Conservation (phyloP, 805 yeast genomes). For the Kuraishia ogatae region DNA sequence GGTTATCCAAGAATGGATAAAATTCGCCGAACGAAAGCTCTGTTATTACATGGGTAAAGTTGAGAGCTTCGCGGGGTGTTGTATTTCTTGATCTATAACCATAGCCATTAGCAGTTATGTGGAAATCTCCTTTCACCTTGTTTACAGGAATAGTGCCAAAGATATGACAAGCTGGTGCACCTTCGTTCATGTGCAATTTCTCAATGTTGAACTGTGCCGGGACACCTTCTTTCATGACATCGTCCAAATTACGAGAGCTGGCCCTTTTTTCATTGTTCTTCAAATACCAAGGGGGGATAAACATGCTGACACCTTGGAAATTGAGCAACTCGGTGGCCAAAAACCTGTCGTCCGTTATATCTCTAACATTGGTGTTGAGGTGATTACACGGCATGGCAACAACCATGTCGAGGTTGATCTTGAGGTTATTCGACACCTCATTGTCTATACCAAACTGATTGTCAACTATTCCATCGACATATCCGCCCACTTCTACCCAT, state of each 20-base stretch:
- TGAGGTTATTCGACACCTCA: conserved; percentile 44
- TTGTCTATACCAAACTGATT: conserved; percentile 73
- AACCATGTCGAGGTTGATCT: conserved; percentile 69
- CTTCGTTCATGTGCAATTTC: conserved; percentile 36
- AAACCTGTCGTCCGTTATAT: conserved; percentile 67
- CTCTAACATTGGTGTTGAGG: conserved; percentile 69
- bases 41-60: conserved; percentile 76
- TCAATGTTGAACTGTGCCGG: conserved; percentile 50
- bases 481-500: conserved; percentile 83
- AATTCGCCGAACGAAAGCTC: conserved; percentile 90
- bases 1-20: conserved; percentile 79
- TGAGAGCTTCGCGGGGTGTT: conserved; percentile 42
- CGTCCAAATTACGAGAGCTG: conserved; percentile 55
- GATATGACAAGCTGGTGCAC: conserved; percentile 77
- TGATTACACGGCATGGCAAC: conserved; percentile 80
- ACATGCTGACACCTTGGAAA: conserved; percentile 56
- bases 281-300: conserved; percentile 39
- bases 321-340: conserved; percentile 70
- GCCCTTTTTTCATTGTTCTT: conserved; percentile 37
- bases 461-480: conserved; percentile 72
- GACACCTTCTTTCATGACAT: conserved; percentile 54
- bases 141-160: conserved; percentile 80
- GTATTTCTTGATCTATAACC: conserved; percentile 47
- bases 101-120: conserved; percentile 69
- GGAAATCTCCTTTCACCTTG: conserved; percentile 79